A percentile compares a stretch with the other conserved stretches of the same genome.
These are phyloP conservation scores for Dissophora globulifera DNA, from an alignment of 192 early-diverging fungal species.

Conservation along the genomic window DNA sequence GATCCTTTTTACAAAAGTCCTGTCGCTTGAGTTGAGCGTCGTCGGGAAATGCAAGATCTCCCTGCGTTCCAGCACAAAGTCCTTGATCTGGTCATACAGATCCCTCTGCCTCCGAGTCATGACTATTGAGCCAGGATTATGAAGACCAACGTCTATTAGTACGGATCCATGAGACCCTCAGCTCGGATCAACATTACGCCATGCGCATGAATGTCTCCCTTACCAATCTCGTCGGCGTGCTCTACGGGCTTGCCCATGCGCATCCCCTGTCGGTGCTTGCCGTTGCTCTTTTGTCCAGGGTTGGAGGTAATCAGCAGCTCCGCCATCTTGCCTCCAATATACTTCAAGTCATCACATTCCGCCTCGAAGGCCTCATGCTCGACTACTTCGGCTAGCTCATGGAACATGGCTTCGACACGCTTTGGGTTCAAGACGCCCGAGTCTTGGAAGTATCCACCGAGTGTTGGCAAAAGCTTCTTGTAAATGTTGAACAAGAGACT, in stretches of 20 bases:
- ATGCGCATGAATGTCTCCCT: too few species aligned
- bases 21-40: constrained; percentile 55
- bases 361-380: constrained; percentile 63
- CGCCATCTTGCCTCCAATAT: constrained; percentile 59
- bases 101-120: constrained; percentile 62
- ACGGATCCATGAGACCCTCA: too few species aligned
- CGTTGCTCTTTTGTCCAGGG: constrained; percentile 28
- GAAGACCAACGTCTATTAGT: too few species aligned
- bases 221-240: constrained; percentile 37
- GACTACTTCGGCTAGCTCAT: constrained; percentile 63
- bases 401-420: constrained; percentile 71
- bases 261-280: constrained; percentile 45
- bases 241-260: constrained; percentile 51
- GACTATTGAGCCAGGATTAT: too few species aligned
- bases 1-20: constrained; percentile 61
- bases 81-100: constrained; percentile 60
- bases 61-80: constrained; percentile 54
- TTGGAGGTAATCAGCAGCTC: constrained; percentile 34
- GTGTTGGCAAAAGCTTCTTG: constrained; percentile 69
- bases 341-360: constrained; percentile 57
- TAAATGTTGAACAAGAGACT: constrained; percentile 76
- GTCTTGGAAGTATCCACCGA: constrained; percentile 91
- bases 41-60: constrained; percentile 59
- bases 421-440: constrained; percentile 73
- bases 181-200: too few species aligned